Evolutionary conservation across 2,329 filamentous ascomycete genomes (phyloP), one percentile per base, ranked within the genome.

Genomic region (Ophiostoma ips): DNA sequence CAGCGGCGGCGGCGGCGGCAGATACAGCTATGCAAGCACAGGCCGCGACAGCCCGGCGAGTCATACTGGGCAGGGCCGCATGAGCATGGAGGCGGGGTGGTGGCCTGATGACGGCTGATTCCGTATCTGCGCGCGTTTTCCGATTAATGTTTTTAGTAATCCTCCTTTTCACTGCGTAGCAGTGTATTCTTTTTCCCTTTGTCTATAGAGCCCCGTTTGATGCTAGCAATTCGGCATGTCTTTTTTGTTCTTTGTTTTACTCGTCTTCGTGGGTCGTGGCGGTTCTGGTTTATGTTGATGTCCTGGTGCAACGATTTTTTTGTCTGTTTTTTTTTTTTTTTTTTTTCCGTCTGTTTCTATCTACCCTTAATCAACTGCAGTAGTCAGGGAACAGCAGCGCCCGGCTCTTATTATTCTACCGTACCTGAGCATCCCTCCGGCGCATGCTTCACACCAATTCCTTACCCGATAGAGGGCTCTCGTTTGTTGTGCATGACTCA

Each of bases 91-190:
- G 46, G 55, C 55, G 1, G 57, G 58, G 7, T 60, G 58, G 58
- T 63, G 59, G 61, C 56, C 55, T 5, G 55, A 61, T 40, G 56
- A 58, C 43, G 59, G 58, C 5, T 60, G 46, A 58, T 31, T 13
- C 18, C 12, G 10, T 15, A n/a, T n/a, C n/a, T n/a, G n/a, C n/a
- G n/a, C n/a, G n/a, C n/a, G n/a, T n/a, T n/a, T n/a, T n/a, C n/a
- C n/a, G n/a, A n/a, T n/a, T n/a, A n/a, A n/a, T n/a, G n/a, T n/a
- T n/a, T n/a, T n/a, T n/a, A n/a, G n/a, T n/a, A n/a, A n/a, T n/a
- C n/a, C n/a, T n/a, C n/a, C n/a, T n/a, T n/a, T n/a, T n/a, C n/a
- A n/a, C n/a, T n/a, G n/a, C n/a, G n/a, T n/a, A n/a, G 24, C 24
- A 28, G 24, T 8, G 24, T 28, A 28, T 18, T 30, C 5, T 31